Evolutionary conservation across 2,329 filamentous ascomycete genomes (phyloP).

Genomic region (Zymoseptoria tritici): DNA sequence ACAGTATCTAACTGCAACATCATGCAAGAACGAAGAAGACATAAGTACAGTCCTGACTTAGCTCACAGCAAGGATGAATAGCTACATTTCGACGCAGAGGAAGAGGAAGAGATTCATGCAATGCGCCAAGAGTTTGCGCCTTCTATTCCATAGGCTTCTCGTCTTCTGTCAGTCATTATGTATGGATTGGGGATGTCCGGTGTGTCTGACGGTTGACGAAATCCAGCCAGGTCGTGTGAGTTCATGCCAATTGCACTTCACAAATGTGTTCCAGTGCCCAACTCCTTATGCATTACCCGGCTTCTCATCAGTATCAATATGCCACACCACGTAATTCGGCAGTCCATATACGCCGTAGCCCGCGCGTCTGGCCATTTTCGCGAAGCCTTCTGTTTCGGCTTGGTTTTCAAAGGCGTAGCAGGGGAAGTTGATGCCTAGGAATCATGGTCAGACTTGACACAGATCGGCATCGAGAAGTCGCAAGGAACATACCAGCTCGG

Average conservation of each 20-base stretch:
- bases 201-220: neutral
- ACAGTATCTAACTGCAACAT: no score
- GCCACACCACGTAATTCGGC: slow-evolving; percentile 98
- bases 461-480: neutral
- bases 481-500: slow-evolving; percentile 64
- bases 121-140: neutral
- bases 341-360: slow-evolving; percentile 88
- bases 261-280: no score
- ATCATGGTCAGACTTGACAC: neutral
- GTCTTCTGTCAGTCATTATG: neutral
- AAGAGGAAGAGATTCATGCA: neutral
- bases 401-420: slow-evolving; percentile 97
- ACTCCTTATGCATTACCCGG: slow-evolving; percentile 57
- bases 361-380: slow-evolving; percentile 95
- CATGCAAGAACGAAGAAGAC: no score
- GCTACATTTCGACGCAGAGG: no score
- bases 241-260: no score
- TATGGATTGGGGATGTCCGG: neutral
- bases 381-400: slow-evolving; percentile 96
- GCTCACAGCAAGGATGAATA: no score
- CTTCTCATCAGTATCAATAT: slow-evolving; percentile 95
- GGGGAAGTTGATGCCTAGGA: slow-evolving; percentile 88
- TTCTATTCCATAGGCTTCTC: neutral
- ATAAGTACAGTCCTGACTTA: no score
- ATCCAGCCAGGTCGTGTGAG: neutral